Evolutionary conservation across 176 grass and related monocot genomes (phyloP).

Genomic region (Juncus inflexus): DNA sequence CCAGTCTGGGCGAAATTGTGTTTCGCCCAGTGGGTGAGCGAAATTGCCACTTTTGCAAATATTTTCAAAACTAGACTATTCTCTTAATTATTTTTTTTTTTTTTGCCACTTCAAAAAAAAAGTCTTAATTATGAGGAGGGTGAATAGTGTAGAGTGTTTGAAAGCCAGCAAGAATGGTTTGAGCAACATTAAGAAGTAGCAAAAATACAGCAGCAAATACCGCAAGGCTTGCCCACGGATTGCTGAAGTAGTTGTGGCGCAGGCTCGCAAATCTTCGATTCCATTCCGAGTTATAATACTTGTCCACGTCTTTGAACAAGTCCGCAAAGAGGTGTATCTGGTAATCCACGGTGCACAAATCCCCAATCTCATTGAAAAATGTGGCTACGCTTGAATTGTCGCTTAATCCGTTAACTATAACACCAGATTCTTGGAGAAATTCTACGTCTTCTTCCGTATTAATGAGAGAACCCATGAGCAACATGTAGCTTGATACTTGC

Average conservation of each 20-base stretch:
- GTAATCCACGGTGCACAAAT: background rate
- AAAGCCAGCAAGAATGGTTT: background rate
- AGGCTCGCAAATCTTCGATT: background rate
- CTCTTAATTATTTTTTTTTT: no score
- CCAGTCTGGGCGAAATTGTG: no score
- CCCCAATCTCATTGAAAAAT: conserved; percentile 22
- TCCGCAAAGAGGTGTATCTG: background rate
- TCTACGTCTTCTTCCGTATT: conserved; percentile 2
- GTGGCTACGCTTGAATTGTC: conserved; percentile 2
- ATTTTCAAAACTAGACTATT: no score
- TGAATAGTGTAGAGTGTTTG: no score
- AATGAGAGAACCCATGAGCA: conserved; percentile 7
- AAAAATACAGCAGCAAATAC: background rate
- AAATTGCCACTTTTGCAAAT: no score
- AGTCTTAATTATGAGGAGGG: no score
- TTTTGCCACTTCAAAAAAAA: no score
- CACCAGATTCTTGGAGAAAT: conserved; percentile 9
- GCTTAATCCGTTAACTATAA: conserved; percentile 2
- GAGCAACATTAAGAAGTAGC: background rate
- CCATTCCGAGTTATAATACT: background rate
- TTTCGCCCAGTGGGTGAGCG: no score
- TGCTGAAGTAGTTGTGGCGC: background rate
- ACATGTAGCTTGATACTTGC: background rate
- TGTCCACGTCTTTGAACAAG: background rate
- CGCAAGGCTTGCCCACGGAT: background rate